Percentiles rank a stretch among this genome's conserved stretches.
Conservation (phyloP, 2,329 filamentous ascomycete species). For the Aspergillus udagawae region DNA sequence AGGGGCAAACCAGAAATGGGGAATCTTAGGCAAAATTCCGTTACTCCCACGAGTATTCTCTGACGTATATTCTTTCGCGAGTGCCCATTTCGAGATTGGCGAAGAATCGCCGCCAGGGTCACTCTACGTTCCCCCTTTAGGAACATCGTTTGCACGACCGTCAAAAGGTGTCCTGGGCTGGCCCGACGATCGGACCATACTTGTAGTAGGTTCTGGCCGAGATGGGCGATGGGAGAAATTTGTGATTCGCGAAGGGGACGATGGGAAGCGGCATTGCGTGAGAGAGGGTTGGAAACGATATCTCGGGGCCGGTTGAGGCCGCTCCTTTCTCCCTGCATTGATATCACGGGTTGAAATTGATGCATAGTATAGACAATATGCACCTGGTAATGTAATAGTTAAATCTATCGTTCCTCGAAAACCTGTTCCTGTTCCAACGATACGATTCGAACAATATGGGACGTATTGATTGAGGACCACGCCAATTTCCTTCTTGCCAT, state of each 20-base stretch:
- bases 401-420: neutral
- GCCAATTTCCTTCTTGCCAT: neutral
- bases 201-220: slow-evolving; percentile 73
- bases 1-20: slow-evolving; percentile 71
- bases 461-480: neutral
- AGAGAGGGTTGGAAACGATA: slow-evolving; percentile 82
- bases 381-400: neutral
- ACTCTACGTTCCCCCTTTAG: slow-evolving; percentile 47
- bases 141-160: slow-evolving; percentile 55
- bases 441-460: neutral
- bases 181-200: slow-evolving; percentile 67
- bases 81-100: slow-evolving; percentile 75
- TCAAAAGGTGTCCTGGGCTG: slow-evolving; percentile 84
- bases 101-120: slow-evolving; percentile 57
- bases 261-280: slow-evolving; percentile 62
- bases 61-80: slow-evolving; percentile 82
- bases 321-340: neutral
- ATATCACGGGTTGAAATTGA: neutral
- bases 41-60: slow-evolving; percentile 83
- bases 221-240: slow-evolving; percentile 90
- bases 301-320: slow-evolving; percentile 45
- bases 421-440: neutral
- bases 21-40: slow-evolving; percentile 76
- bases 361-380: neutral
- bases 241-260: slow-evolving; percentile 62